phyloP scores from a whole-genome alignment of 768 basidiomycete genomes.

The Asterophora lycoperdoides region DNA sequence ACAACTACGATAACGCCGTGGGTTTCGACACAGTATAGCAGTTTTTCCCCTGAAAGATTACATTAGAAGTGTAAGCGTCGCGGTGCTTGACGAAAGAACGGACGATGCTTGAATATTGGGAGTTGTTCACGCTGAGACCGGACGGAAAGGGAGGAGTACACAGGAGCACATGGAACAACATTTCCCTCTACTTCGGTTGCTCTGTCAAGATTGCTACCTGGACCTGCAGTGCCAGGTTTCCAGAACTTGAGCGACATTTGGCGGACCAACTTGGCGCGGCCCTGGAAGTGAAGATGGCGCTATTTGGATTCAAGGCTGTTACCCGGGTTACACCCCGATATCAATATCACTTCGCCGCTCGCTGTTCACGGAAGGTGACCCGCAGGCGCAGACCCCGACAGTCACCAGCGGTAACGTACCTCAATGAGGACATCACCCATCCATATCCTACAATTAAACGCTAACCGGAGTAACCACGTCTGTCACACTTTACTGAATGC shows the following conservation, averaged over 20 bases:
- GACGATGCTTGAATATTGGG: slow-evolving; percentile 90
- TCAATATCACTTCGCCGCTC: no score
- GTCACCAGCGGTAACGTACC: no score
- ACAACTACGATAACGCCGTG: slow-evolving; percentile 84
- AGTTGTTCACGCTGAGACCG: slow-evolving; percentile 75
- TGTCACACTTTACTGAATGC: no score
- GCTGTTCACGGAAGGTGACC: no score
- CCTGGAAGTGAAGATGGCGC: not conserved
- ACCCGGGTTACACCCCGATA: slow-evolving; percentile 1
- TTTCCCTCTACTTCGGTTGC: slow-evolving; percentile 71
- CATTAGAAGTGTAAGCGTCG: not conserved
- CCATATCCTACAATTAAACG: no score
- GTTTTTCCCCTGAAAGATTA: slow-evolving; percentile 54
- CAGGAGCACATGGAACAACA: slow-evolving; percentile 62
- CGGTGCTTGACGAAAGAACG: slow-evolving; percentile 20
- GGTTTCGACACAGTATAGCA: slow-evolving; percentile 82
- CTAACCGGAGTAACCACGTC: no score
- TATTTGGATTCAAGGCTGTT: slow-evolving; percentile 14
- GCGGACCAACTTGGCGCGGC: not conserved
- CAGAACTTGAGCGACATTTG: slow-evolving; percentile 69
- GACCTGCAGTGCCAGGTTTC: slow-evolving; percentile 84
- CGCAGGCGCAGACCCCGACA: no score
- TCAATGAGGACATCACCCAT: no score
- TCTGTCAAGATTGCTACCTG: slow-evolving; percentile 86
- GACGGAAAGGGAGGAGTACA: slow-evolving; percentile 52